These are phyloP conservation scores for Puccinia triticina DNA, from an alignment of 1,284 basidiomycete species.

Conservation along the genomic window DNA sequence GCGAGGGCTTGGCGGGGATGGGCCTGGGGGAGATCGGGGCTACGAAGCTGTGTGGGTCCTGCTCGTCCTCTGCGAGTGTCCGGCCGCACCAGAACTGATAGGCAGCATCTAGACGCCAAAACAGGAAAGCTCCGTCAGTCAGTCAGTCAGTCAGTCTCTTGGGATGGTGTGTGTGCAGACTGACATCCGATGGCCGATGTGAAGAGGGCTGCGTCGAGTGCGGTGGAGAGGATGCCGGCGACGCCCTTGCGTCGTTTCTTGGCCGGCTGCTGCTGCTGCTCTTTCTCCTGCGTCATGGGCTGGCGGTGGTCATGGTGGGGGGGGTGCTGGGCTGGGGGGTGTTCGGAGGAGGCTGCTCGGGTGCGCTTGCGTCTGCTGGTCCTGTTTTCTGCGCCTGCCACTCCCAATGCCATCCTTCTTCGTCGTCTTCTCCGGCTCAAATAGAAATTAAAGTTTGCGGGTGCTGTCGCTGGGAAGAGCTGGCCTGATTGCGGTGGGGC, in stretches of 20 bases:
- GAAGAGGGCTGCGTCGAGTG: slow-evolving; percentile 46
- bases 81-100: slow-evolving; percentile 49
- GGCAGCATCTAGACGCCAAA: slow-evolving; percentile 47
- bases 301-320: too few relatives aligned
- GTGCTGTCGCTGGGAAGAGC: too few relatives aligned
- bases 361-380: neutral
- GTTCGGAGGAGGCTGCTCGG: neutral
- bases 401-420: too few relatives aligned
- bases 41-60: neutral
- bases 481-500: too few relatives aligned
- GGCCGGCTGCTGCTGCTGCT: neutral
- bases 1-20: neutral
- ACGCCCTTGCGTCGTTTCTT: slow-evolving; percentile 42
- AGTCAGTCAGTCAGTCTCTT: too few relatives aligned
- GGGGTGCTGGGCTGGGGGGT: too few relatives aligned
- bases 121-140: too few relatives aligned
- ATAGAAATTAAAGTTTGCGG: too few relatives aligned
- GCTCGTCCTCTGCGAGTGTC: slow-evolving; percentile 3
- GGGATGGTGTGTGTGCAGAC: neutral
- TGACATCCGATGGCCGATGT: slow-evolving; percentile 49
- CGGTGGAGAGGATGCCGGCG: slow-evolving; percentile 40
- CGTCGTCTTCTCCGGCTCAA: too few relatives aligned
- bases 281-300: neutral
- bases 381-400: too few relatives aligned
- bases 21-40: slow-evolving; percentile 4